Percentiles rank a stretch among this genome's conserved stretches.
Evolutionary conservation across 179 eudicot species (phyloP).

Genomic region (Gypsophila paniculata): DNA sequence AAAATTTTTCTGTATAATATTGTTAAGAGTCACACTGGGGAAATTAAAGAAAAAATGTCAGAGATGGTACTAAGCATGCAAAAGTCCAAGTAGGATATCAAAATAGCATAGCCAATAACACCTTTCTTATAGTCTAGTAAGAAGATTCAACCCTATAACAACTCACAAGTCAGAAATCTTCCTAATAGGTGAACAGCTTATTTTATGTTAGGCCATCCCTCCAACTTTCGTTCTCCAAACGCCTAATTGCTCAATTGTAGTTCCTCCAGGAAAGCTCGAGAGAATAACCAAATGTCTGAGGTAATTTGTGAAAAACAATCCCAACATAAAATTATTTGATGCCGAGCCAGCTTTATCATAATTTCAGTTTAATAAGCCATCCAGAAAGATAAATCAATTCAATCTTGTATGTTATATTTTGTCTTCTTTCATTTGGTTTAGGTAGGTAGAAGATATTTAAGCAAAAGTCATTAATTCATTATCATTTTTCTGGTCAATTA

Average conservation of each 20-base stretch:
- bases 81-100: background rate
- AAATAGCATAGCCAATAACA: background rate
- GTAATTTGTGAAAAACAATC: background rate
- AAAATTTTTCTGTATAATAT: constrained; percentile 82
- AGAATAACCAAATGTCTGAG: background rate
- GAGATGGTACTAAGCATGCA: background rate
- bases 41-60: constrained; percentile 18
- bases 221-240: background rate
- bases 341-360: constrained; percentile 1
- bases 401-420: background rate
- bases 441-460: no score
- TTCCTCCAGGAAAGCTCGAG: background rate
- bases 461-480: background rate
- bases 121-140: background rate
- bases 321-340: background rate
- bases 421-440: background rate
- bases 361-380: background rate
- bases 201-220: constrained; percentile 3
- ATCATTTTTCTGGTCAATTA: background rate
- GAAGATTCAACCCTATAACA: background rate
- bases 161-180: background rate
- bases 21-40: constrained; percentile 91
- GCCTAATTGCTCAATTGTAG: constrained; percentile 9
- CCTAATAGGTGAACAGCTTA: background rate
- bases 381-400: background rate